Conservation (phyloP, 306 rosid genomes). For the Luffa acutangula region DNA sequence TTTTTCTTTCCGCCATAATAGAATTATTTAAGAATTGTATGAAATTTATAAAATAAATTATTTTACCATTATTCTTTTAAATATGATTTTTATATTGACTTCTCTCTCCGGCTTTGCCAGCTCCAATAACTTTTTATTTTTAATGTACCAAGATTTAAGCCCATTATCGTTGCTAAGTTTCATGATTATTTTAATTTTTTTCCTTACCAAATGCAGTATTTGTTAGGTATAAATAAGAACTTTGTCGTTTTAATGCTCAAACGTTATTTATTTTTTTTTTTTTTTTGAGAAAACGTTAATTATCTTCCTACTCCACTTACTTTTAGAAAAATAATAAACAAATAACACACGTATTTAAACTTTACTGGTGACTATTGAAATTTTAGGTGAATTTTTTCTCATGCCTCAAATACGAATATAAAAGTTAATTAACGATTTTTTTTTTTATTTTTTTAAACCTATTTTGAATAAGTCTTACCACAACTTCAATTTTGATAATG, state of each 20-base stretch:
- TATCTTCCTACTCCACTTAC: neutral
- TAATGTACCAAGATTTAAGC: neutral
- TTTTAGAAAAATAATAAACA: neutral
- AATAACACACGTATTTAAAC: too few relatives aligned
- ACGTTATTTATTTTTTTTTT: neutral
- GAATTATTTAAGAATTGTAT: too few relatives aligned
- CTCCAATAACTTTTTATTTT: neutral
- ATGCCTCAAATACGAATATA: too few relatives aligned
- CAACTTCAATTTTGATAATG: too few relatives aligned
- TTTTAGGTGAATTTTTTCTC: too few relatives aligned
- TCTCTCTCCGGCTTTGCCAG: neutral
- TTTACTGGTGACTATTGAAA: too few relatives aligned
- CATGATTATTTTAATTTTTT: neutral
- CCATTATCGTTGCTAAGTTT: neutral
- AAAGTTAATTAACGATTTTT: too few relatives aligned
- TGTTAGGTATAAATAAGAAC: neutral
- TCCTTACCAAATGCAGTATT: neutral
- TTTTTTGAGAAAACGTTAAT: neutral
- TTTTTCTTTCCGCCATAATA: too few relatives aligned
- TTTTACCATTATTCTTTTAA: neutral
- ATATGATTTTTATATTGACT: neutral
- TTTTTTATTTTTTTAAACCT: too few relatives aligned
- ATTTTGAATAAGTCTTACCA: too few relatives aligned
- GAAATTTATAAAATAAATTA: too few relatives aligned
- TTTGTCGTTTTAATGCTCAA: neutral